Conservation (phyloP, 1,284 basidiomycete species). For the Xerocomus minutiporus region DNA sequence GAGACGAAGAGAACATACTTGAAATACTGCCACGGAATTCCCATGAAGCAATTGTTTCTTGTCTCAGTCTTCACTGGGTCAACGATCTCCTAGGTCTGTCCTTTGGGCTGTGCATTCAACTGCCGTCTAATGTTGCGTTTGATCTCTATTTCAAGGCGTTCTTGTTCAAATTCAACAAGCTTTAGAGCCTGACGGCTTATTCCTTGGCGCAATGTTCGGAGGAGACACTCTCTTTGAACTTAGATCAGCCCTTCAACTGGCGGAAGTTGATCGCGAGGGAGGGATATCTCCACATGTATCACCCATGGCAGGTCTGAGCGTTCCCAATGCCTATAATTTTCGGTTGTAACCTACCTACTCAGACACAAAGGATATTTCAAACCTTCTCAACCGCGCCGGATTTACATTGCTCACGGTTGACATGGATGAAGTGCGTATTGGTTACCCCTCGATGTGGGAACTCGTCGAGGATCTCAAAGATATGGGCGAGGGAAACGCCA, state of each 20-base stretch:
- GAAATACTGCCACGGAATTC: slow-evolving; percentile 63
- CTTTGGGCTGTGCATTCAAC: slow-evolving; percentile 10
- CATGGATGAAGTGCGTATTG: slow-evolving; percentile 87
- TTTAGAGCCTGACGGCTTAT: slow-evolving; percentile 89
- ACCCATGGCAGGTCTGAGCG: slow-evolving; percentile 85
- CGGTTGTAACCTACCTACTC: slow-evolving; percentile 5
- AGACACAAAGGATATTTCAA: slow-evolving; percentile 91
- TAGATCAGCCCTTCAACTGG: slow-evolving; percentile 84
- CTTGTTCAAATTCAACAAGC: slow-evolving; percentile 87
- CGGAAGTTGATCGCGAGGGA: slow-evolving; percentile 91
- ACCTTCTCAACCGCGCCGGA: slow-evolving; percentile 86
- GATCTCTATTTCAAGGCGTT: slow-evolving; percentile 45
- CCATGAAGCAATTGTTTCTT: slow-evolving; percentile 90
- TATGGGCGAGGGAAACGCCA: slow-evolving; percentile 97
- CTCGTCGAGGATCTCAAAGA: slow-evolving; percentile 87
- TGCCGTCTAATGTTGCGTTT: neutral
- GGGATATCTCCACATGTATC: slow-evolving; percentile 94
- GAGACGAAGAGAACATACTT: slow-evolving; percentile 76
- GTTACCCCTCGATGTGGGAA: slow-evolving; percentile 96
- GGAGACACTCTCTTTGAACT: slow-evolving; percentile 97
- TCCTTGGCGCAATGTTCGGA: slow-evolving; percentile 91
- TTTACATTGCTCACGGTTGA: slow-evolving; percentile 95
- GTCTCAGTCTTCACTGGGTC: slow-evolving; percentile 93
- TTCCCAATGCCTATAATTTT: neutral
- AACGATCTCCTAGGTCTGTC: slow-evolving; percentile 88